Conservation (phyloP, 2,329 filamentous ascomycete species). For the Alternaria alternata region DNA sequence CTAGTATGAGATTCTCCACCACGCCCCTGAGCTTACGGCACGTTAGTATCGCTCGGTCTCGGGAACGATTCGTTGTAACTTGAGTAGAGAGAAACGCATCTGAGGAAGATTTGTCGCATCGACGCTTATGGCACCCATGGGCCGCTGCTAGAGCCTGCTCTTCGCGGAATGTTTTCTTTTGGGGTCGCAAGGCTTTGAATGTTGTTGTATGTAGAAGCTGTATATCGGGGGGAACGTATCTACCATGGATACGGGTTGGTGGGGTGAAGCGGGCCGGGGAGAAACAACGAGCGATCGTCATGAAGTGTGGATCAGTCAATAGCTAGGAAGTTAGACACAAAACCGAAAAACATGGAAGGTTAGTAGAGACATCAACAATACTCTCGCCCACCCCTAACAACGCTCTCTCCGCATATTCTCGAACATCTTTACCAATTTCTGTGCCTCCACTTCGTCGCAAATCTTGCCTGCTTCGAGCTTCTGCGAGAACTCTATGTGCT, state of each 20-base stretch:
- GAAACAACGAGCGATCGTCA: background rate
- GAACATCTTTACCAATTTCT: background rate
- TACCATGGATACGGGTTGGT: background rate
- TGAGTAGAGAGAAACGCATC: background rate
- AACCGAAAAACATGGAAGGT: background rate
- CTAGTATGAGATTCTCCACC: background rate
- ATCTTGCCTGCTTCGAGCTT: conserved; percentile 1
- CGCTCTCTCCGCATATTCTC: background rate
- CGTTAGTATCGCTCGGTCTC: background rate
- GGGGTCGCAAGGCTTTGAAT: background rate
- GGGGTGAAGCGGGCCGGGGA: background rate
- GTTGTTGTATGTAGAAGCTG: background rate
- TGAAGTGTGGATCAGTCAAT: background rate
- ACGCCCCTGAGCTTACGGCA: background rate
- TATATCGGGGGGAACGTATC: background rate
- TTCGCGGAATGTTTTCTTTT: background rate
- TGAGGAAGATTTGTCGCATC: background rate
- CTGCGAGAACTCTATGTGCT: background rate
- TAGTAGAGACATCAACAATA: background rate
- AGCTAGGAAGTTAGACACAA: background rate
- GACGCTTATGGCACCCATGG: background rate
- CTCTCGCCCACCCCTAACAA: background rate
- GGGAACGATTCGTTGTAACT: background rate
- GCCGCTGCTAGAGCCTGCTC: background rate
- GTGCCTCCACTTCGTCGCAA: background rate